phyloP scores from a whole-genome alignment of 2,329 filamentous ascomycete genomes.

The Coniochaeta sp. region DNA sequence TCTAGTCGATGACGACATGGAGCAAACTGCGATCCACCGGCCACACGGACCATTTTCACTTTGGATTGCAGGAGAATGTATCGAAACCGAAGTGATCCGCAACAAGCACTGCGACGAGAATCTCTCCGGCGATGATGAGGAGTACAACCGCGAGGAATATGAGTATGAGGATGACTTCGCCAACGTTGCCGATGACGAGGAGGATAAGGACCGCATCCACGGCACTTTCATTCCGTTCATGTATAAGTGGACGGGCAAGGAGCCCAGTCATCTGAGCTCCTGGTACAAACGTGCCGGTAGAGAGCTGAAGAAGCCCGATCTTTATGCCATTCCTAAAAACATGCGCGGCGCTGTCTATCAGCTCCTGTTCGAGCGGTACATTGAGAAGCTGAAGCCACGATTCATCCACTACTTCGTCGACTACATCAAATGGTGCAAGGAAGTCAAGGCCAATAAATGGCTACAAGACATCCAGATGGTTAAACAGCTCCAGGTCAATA shows the following conservation, averaged over 20 bases:
- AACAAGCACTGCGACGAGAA: constrained; percentile 2
- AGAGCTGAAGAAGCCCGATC: constrained; percentile 30
- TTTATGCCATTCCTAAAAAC: constrained; percentile 51
- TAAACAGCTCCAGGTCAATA: constrained; percentile 28
- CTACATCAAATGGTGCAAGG: constrained; percentile 41
- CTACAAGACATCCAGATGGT: constrained; percentile 45
- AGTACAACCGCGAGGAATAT: constrained; percentile 50
- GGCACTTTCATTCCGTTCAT: constrained; percentile 34
- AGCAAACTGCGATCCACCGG: constrained; percentile 9
- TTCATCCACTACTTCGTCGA: constrained; percentile 42
- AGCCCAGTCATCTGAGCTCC: constrained; percentile 13
- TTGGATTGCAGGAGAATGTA: constrained; percentile 49
- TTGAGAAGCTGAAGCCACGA: constrained; percentile 34
- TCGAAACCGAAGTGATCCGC: constrained; percentile 24
- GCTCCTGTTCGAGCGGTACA: constrained; percentile 48
- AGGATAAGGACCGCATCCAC: constrained; percentile 29
- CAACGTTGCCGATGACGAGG: constrained; percentile 26
- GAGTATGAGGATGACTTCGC: constrained; percentile 39
- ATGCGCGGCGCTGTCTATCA: constrained; percentile 61
- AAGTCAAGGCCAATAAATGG: constrained; percentile 51
- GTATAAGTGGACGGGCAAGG: constrained; percentile 30
- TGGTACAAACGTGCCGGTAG: constrained; percentile 8
- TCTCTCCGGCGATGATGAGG: constrained; percentile 19
- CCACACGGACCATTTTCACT: constrained; percentile 15
- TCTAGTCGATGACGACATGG: constrained; percentile 41